These are phyloP conservation scores for Skeletonema marinoi DNA, from an alignment of 108 stramenopile genomes.

Conservation along the genomic window DNA sequence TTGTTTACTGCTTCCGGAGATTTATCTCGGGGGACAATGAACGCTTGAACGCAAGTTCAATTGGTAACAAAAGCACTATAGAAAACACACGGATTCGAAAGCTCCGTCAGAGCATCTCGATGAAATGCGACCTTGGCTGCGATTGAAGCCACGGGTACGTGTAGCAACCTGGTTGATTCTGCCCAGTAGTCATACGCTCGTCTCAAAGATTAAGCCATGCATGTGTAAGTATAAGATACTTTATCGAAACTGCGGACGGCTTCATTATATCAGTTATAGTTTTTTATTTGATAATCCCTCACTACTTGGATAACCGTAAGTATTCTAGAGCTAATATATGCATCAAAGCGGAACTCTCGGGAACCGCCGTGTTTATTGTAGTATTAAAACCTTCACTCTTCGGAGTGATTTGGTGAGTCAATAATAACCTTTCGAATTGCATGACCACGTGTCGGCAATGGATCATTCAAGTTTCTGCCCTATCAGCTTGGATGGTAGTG, in stretches of 20 bases:
- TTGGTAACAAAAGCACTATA: not conserved
- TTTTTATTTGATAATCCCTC: constrained; percentile 99
- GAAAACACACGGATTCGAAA: not conserved
- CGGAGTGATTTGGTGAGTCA: too few relatives aligned
- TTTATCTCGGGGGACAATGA: not conserved
- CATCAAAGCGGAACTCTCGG: too few relatives aligned
- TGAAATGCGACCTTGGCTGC: not conserved
- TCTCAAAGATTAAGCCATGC: too few relatives aligned
- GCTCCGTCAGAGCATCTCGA: not conserved
- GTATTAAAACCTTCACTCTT: too few relatives aligned
- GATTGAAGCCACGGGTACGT: too few relatives aligned
- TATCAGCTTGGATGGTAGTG: constrained; percentile 97
- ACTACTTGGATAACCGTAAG: constrained; percentile 98
- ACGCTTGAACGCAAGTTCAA: too few relatives aligned
- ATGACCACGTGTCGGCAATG: constrained; percentile 77
- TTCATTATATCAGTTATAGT: constrained; percentile 99
- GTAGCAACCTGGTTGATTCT: too few relatives aligned
- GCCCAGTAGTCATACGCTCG: too few relatives aligned
- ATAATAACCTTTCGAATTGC: constrained; percentile 95
- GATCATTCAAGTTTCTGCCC: constrained; percentile 97
- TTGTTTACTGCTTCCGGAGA: not conserved
- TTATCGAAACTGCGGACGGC: constrained; percentile 95
- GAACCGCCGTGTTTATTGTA: too few relatives aligned
- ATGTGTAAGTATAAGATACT: too few relatives aligned
- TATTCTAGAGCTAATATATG: too few relatives aligned